These are phyloP conservation scores for Nyctanthes arbortristis DNA, from an alignment of 257 asterid species.

Conservation along the genomic window DNA sequence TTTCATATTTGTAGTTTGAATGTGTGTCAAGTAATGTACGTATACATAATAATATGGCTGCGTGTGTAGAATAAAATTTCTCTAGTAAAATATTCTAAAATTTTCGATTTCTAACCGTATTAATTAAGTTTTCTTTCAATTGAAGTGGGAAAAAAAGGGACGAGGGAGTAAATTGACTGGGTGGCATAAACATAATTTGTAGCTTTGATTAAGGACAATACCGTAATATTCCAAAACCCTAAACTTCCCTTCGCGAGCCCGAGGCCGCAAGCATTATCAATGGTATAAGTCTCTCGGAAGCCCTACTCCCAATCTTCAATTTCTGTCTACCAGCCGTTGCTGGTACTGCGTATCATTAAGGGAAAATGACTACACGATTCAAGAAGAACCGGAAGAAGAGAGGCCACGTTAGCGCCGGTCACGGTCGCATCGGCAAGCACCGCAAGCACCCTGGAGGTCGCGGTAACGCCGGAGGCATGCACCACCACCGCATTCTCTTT, in stretches of 20 bases:
- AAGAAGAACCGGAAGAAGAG: conserved; percentile 86
- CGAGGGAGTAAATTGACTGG: too few species aligned
- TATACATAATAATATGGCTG: too few species aligned
- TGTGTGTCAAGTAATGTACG: too few species aligned
- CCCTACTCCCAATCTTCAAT: conserved; percentile 17
- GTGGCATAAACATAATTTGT: too few species aligned
- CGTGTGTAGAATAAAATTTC: too few species aligned
- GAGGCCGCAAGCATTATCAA: neutral
- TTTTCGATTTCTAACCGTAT: too few species aligned
- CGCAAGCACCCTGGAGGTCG: conserved; percentile 86
- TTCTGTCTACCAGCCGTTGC: conserved; percentile 24
- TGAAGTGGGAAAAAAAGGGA: too few species aligned
- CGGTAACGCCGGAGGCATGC: conserved; percentile 82
- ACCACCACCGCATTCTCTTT: conserved; percentile 80
- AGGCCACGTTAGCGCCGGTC: conserved; percentile 83
- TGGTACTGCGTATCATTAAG: neutral
- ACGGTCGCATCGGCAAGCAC: conserved; percentile 75
- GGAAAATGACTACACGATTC: conserved; percentile 60
- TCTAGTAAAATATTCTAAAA: too few species aligned
- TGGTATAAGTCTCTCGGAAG: conserved; percentile 27
- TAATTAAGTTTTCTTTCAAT: too few species aligned
- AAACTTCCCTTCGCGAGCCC: neutral
- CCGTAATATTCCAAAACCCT: neutral
- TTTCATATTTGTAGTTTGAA: too few species aligned
- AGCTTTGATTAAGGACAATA: neutral